phyloP scores from a whole-genome alignment of 2,329 filamentous ascomycete genomes.

The Colletotrichum abscissum region DNA sequence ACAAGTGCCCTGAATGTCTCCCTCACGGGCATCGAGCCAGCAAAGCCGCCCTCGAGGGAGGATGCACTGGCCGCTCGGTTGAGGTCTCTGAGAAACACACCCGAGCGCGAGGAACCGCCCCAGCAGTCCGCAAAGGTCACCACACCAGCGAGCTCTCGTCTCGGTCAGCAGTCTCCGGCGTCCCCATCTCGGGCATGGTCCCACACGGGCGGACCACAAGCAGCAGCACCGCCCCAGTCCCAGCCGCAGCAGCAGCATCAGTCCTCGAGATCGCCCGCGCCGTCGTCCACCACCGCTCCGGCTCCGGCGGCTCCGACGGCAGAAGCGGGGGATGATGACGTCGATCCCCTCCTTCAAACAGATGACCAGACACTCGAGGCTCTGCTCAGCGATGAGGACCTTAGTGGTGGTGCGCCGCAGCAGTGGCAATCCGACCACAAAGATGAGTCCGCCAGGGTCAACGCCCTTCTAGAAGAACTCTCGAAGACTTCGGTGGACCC shows the following conservation, averaged over 20 bases:
- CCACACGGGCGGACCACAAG: not conserved
- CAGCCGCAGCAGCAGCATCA: slow-evolving; percentile 7
- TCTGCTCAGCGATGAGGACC: slow-evolving; percentile 56
- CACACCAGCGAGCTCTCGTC: not conserved
- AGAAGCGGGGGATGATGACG: slow-evolving; percentile 41
- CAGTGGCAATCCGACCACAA: slow-evolving; percentile 40
- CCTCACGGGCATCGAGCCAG: slow-evolving; percentile 54
- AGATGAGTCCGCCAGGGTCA: slow-evolving; percentile 45
- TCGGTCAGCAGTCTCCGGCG: slow-evolving; percentile 10
- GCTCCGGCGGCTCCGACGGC: not conserved
- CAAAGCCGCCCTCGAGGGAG: slow-evolving; percentile 57
- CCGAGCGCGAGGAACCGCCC: slow-evolving; percentile 40
- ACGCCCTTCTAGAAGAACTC: slow-evolving; percentile 50
- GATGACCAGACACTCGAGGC: slow-evolving; percentile 66
- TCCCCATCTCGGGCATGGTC: not conserved
- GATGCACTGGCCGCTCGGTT: slow-evolving; percentile 64
- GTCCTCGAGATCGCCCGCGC: slow-evolving; percentile 2
- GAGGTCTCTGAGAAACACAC: slow-evolving; percentile 59
- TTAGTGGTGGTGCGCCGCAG: slow-evolving; percentile 43
- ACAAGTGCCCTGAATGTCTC: slow-evolving; percentile 40
- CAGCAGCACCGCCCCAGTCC: slow-evolving; percentile 11
- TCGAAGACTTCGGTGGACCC: slow-evolving; percentile 36
- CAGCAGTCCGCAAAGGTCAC: not conserved
- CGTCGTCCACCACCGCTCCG: not conserved
- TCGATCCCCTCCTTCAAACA: slow-evolving; percentile 55